Base-by-base conservation (phyloP, 768 basidiomycete species). In the Sarcomyxa edulis region DNA sequence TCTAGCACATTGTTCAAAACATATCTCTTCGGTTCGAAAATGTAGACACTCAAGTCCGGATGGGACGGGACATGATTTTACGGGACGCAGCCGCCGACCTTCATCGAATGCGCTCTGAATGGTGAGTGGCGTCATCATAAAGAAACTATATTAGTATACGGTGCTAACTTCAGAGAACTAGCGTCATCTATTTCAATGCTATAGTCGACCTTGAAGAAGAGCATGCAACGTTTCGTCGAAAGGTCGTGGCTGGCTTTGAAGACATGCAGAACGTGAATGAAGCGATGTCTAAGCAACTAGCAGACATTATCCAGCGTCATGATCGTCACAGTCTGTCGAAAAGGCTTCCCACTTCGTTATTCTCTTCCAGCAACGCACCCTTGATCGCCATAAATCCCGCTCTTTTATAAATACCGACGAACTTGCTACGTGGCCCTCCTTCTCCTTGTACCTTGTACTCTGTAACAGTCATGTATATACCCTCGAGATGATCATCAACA, bases 141-240 rank as follows among this genome's bases (percentile, higher is more conserved):
- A 12, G 21, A 27, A 24, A 40, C 43, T 8, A 33, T 27, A 30
- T 22, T 39, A 33, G 24, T 48, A 20, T 31, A 14, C n/a, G 8
- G 26, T 22, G 19, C 9, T 22, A 12, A 25, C 22, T 30, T 24
- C 14, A 35, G n/a, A n/a, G n/a, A 37, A 8, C 32, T 42, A 84
- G 81, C 37, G 62, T 65, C 28, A 54, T 46, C 14, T 67, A 74
- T 47, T 79, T 74, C 54, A 76, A 81, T 48, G 53, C 45, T 10
- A 54, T 84, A 21, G 67, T 82, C 21, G 66, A 68, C 37, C 64
- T 81, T 12, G 76, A 81, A 48, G 65, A 68, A 37, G 68, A 71
- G 37, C 82, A 81, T 46, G 61, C 70, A 25, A 54, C 43, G 18
- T 60, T 64, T 37, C 62, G 70, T 41, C 59, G 61, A 29, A 56